Percentiles rank a stretch among this genome's conserved stretches.
Evolutionary conservation across 305 asterid species (phyloP).

Genomic region (Fraxinus floribunda): DNA sequence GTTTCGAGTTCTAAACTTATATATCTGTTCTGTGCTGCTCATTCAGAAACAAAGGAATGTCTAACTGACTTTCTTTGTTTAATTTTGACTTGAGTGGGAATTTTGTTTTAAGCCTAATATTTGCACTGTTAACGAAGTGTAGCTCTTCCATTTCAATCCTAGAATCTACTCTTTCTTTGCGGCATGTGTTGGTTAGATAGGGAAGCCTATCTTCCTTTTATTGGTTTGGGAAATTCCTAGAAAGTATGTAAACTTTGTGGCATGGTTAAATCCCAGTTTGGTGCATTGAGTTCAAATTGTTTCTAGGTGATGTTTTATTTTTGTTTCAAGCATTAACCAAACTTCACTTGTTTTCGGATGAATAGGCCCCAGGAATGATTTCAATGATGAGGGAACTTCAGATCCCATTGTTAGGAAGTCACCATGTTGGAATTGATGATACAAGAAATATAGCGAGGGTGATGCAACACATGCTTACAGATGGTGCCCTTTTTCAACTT

Average conservation of each 20-base stretch:
- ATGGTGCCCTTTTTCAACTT: conserved; percentile 73
- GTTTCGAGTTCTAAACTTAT: background rate
- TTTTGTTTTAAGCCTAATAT: background rate
- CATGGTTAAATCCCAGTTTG: background rate
- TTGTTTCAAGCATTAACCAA: background rate
- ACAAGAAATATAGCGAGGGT: conserved; percentile 80
- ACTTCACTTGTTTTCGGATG: background rate
- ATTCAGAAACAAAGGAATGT: background rate
- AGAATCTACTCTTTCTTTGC: background rate
- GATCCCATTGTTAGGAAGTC: conserved; percentile 42
- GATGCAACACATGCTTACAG: conserved; percentile 67
- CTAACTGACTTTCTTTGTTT: background rate
- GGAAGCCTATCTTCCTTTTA: background rate
- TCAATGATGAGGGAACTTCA: conserved; percentile 49
- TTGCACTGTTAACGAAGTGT: background rate
- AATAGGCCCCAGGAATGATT: conserved; percentile 49
- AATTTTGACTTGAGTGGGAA: background rate
- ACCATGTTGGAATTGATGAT: conserved; percentile 93
- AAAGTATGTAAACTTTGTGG: background rate
- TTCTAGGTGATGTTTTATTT: background rate
- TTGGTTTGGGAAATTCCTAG: background rate
- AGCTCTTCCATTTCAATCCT: background rate
- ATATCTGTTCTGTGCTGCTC: background rate
- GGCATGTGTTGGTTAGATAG: background rate
- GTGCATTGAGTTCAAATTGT: background rate